Base-by-base conservation (phyloP, 208 protist genomes). In the Vickermania ingenoplastis region DNA sequence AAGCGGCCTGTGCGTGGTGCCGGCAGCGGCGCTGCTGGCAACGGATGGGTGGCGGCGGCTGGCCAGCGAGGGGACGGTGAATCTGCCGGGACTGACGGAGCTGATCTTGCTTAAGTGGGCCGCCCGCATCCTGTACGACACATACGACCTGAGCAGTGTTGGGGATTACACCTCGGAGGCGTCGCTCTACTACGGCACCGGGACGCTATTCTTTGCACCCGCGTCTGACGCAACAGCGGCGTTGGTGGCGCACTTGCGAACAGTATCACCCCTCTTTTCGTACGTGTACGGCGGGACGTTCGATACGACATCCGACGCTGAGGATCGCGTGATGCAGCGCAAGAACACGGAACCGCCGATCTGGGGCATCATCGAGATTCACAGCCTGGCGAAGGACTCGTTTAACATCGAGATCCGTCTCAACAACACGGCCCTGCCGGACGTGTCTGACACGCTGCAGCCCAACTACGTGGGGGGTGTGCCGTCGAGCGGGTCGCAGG, bases 291-390 rank as follows among this genome's bases (percentile, higher is more conserved):
- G 65, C 27, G 67, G 68, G 14, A 69, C 65, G 11, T 81, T 73
- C 45, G 58, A 63, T 41, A 66, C 22, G 5, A 57, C 49, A 0
- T 50, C 55, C 0, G 65, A 75, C 4, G 63, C 50, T 0, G 65
- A 74, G 25, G 22, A 41, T 2, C 57, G 54, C 29, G 21, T 79
- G 36, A 57, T 67, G 17, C 53, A 54, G 4, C 57, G 13, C 5
- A 27, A 51, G 53, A 57, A 54, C 2, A 41, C 55, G 31, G 65
- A 72, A 31, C 23, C 25, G 25, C 56, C 70, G 13, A 77, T 57
- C 48, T 83, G 75, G 80, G 80, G 64, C 22, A 63, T 79, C 54
- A 63, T 87, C 23, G 54, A 72, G 30, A 63, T 87, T 2, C 59
- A 59, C 13, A 31, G 41, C 26, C 57, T 61, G 56, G 57, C 57